These are phyloP conservation scores for Phylloporus sp. DNA, from an alignment of 768 basidiomycete species.

Conservation along the genomic window DNA sequence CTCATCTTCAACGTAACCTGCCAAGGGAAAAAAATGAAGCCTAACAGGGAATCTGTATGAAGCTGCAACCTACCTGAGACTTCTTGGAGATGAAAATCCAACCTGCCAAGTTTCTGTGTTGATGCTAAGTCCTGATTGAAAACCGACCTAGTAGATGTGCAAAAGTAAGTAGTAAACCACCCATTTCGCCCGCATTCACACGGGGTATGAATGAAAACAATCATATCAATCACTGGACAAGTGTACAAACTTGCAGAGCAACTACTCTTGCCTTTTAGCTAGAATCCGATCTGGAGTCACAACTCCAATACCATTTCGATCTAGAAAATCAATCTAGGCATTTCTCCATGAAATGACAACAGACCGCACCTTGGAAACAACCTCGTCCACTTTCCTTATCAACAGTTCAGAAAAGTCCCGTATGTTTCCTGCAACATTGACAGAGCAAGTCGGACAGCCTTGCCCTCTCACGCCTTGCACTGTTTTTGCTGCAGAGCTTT, in stretches of 20 bases:
- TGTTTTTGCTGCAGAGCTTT: background rate
- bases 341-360: background rate
- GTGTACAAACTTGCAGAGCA: background rate
- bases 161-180: too few species aligned
- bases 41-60: too few species aligned
- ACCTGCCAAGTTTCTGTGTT: too few species aligned
- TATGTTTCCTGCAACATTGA: slow-evolving; percentile 1
- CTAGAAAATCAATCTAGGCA: background rate
- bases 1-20: background rate
- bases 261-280: background rate
- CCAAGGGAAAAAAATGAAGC: background rate
- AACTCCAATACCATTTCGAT: background rate
- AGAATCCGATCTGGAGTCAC: background rate
- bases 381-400: slow-evolving; percentile 7
- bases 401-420: slow-evolving; percentile 1
- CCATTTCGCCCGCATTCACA: background rate
- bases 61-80: too few species aligned
- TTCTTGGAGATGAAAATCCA: background rate
- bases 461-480: background rate
- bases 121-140: too few species aligned
- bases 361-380: slow-evolving; percentile 5
- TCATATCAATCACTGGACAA: background rate
- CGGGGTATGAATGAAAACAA: background rate
- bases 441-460: slow-evolving; percentile 1
- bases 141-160: too few species aligned